These are phyloP conservation scores for Coffea eugenioides DNA, from an alignment of 257 asterid genomes.

Conservation along the genomic window DNA sequence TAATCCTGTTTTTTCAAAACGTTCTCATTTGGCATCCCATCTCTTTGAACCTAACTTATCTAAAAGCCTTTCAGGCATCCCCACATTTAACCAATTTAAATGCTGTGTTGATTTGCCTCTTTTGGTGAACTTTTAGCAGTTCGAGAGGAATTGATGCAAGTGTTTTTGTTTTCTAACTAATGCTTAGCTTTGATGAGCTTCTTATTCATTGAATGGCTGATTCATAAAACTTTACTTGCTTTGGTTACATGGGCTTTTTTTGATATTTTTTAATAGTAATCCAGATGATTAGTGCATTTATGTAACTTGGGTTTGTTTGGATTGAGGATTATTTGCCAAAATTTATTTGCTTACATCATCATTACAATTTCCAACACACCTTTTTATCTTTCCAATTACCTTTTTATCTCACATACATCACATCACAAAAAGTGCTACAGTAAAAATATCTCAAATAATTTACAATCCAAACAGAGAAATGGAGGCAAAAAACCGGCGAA, in stretches of 20 bases:
- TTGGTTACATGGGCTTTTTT: not conserved
- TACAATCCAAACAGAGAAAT: no score
- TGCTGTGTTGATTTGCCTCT: not conserved
- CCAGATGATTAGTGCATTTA: not conserved
- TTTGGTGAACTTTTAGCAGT: not conserved
- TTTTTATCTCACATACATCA: no score
- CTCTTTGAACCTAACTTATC: not conserved
- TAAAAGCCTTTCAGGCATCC: not conserved
- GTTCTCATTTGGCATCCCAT: not conserved
- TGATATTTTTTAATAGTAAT: no score
- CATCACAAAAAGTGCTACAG: no score
- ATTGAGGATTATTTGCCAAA: no score
- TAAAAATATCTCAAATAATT: no score
- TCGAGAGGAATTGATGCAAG: not conserved
- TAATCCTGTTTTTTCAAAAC: not conserved
- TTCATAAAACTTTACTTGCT: not conserved
- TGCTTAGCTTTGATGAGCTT: not conserved
- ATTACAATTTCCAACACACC: no score
- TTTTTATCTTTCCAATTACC: no score
- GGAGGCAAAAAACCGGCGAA: no score
- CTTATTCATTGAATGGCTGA: not conserved
- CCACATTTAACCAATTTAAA: not conserved
- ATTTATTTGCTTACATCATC: no score
- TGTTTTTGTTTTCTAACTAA: not conserved
- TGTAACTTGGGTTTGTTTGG: no score